Evolutionary conservation across 2,329 filamentous ascomycete genomes (phyloP).

Genomic region (Fusarium coffeatum): DNA sequence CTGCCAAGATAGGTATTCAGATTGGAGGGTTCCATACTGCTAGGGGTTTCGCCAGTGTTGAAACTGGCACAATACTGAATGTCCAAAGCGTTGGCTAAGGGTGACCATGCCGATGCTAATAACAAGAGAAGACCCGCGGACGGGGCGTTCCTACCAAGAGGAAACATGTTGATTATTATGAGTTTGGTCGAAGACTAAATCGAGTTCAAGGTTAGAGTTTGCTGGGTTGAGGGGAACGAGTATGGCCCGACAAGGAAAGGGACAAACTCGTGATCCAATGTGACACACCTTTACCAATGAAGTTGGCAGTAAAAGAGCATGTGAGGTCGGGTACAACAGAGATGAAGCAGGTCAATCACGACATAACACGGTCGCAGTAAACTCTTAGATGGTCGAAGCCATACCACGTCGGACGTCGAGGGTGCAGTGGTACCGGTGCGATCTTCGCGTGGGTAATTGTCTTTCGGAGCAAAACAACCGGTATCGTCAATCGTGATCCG

Average conservation of each 20-base stretch:
- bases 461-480: slow-evolving; percentile 28
- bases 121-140: slow-evolving; percentile 42
- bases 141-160: slow-evolving; percentile 33
- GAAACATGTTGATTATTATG: slow-evolving; percentile 39
- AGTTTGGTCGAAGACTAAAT: slow-evolving; percentile 27
- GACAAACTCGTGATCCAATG: slow-evolving; percentile 5
- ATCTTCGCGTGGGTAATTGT: slow-evolving; percentile 21
- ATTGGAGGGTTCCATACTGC: slow-evolving; percentile 46
- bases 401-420: slow-evolving; percentile 40
- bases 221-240: neutral
- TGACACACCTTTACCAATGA: slow-evolving; percentile 43
- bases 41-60: slow-evolving; percentile 51
- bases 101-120: slow-evolving; percentile 41
- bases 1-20: neutral
- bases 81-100: slow-evolving; percentile 44
- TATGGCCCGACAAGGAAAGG: neutral
- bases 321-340: slow-evolving; percentile 37
- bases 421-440: slow-evolving; percentile 28
- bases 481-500: slow-evolving; percentile 33
- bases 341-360: slow-evolving; percentile 40
- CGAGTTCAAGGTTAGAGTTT: slow-evolving; percentile 17
- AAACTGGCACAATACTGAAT: slow-evolving; percentile 52
- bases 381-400: slow-evolving; percentile 39
- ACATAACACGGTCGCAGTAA: slow-evolving; percentile 38
- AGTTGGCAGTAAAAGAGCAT: slow-evolving; percentile 21